Conservation (phyloP, 2,329 filamentous ascomycete genomes). For the Zasmidium angulare region DNA sequence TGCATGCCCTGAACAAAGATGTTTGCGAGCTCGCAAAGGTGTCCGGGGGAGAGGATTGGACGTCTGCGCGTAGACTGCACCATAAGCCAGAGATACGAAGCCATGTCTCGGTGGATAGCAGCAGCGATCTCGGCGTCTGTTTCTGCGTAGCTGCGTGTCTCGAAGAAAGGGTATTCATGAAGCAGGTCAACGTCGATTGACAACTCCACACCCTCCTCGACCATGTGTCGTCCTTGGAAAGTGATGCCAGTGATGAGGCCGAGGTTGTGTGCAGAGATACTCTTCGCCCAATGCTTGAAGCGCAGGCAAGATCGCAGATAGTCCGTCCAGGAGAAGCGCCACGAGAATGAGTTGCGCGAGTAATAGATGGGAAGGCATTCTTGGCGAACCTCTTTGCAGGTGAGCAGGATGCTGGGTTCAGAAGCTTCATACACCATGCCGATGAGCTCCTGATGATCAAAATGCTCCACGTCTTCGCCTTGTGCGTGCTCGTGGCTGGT, state of each 20-base stretch:
- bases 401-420: slow-evolving; percentile 14
- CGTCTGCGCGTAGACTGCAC: background rate
- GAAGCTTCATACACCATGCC: slow-evolving; percentile 16
- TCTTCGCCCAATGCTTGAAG: slow-evolving; percentile 10
- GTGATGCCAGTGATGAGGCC: slow-evolving; percentile 8
- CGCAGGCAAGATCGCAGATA: slow-evolving; percentile 4
- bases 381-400: slow-evolving; percentile 10
- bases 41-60: slow-evolving; percentile 5
- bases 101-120: slow-evolving; percentile 2
- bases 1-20: slow-evolving; percentile 15
- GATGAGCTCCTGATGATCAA: slow-evolving; percentile 9
- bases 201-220: slow-evolving; percentile 18
- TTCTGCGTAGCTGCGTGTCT: slow-evolving; percentile 1
- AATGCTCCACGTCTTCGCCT: slow-evolving; percentile 9
- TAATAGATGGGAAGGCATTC: slow-evolving; percentile 18
- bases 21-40: slow-evolving; percentile 11
- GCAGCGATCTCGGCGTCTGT: background rate
- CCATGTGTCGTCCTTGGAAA: slow-evolving; percentile 13
- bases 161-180: slow-evolving; percentile 7
- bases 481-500: slow-evolving; percentile 1
- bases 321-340: slow-evolving; percentile 15
- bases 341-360: slow-evolving; percentile 13
- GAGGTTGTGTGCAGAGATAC: background rate
- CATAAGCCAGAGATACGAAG: slow-evolving; percentile 3
- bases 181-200: slow-evolving; percentile 13